Evolutionary conservation across 345 rosid genomes (phyloP).

Genomic region (Euphorbia lathyris): DNA sequence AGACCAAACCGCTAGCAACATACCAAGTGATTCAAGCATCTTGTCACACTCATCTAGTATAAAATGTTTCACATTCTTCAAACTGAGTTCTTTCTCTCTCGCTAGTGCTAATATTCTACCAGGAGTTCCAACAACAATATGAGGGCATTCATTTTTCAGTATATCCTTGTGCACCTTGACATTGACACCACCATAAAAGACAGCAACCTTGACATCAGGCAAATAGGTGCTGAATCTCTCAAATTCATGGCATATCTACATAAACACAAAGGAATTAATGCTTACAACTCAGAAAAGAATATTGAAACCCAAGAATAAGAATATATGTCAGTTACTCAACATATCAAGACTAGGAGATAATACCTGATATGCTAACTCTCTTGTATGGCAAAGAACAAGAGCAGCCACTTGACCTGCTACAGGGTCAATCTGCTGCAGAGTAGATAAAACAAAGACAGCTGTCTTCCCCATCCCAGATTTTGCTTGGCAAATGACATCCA

Average conservation of each 20-base stretch:
- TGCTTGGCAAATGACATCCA: constrained; percentile 98
- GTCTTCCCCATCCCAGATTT: constrained; percentile 99
- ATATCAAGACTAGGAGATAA: background rate
- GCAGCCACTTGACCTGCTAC: constrained; percentile 94
- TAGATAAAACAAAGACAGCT: constrained; percentile 86
- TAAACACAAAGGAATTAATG: background rate
- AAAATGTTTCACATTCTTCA: constrained; percentile 98
- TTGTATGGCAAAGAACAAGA: constrained; percentile 82
- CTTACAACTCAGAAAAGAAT: background rate
- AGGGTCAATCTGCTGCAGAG: constrained; percentile 88
- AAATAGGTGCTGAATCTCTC: constrained; percentile 93
- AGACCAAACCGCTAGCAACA: background rate
- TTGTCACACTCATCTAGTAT: constrained; percentile 96
- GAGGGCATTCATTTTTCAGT: constrained; percentile 94
- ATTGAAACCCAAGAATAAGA: background rate
- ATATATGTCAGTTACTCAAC: background rate
- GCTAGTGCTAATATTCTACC: constrained; percentile 84
- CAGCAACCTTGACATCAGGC: constrained; percentile 83
- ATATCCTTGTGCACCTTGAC: constrained; percentile 80
- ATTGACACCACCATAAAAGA: constrained; percentile 92
- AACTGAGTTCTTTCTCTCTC: constrained; percentile 80
- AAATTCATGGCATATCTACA: constrained; percentile 88
- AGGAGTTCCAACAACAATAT: constrained; percentile 95
- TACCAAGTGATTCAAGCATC: constrained; percentile 98
- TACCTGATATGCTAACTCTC: constrained; percentile 97